Conservation (phyloP, 1,139 yeast genomes). For the Scheffersomyces titani region DNA sequence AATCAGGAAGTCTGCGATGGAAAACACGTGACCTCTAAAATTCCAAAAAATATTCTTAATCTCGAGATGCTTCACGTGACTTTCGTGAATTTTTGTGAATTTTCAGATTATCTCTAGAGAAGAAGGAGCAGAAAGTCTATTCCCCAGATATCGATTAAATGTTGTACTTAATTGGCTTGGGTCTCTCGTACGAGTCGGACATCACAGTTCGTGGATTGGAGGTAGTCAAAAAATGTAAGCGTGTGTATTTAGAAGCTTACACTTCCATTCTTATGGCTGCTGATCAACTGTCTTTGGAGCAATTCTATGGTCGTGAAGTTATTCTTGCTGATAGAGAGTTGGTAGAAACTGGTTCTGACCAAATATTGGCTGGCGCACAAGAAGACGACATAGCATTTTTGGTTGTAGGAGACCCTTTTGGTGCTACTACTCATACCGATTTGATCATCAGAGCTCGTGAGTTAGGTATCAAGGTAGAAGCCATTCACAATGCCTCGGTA, state of each 20-base stretch:
- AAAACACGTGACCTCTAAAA: neutral
- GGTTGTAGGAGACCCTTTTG: constrained; percentile 97
- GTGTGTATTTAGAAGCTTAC: constrained; percentile 93
- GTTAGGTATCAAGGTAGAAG: constrained; percentile 71
- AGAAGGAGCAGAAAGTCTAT: neutral
- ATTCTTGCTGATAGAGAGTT: constrained; percentile 91
- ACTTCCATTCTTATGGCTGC: constrained; percentile 96
- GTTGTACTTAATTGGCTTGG: constrained; percentile 91
- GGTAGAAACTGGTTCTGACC: constrained; percentile 87
- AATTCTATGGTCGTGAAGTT: constrained; percentile 82
- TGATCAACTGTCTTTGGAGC: constrained; percentile 63
- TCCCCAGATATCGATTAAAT: constrained; percentile 31
- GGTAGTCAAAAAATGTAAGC: constrained; percentile 74
- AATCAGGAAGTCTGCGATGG: neutral
- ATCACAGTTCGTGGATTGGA: constrained; percentile 94
- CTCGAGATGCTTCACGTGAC: neutral
- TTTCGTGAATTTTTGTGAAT: neutral
- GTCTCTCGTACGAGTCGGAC: constrained; percentile 85
- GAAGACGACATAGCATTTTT: constrained; percentile 85
- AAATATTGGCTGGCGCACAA: constrained; percentile 74
- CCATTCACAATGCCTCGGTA: constrained; percentile 92
- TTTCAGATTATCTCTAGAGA: neutral
- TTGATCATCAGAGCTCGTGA: constrained; percentile 88
- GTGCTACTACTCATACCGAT: constrained; percentile 98
- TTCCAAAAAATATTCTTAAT: too few relatives aligned